phyloP scores from a whole-genome alignment of 2,329 filamentous ascomycete genomes.

The Huntiella decipiens region DNA sequence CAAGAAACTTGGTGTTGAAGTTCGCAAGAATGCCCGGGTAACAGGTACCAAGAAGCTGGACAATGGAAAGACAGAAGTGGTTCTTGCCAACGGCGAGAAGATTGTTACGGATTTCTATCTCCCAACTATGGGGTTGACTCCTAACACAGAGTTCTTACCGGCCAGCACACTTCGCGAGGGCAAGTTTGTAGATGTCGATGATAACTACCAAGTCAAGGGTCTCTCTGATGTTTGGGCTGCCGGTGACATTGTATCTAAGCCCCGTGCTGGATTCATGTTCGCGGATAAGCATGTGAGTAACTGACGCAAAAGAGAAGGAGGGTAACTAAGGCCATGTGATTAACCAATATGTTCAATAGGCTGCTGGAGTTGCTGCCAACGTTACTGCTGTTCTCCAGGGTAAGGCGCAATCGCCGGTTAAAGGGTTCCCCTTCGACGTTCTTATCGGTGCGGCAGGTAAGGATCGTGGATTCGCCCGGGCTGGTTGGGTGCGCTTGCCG shows the following conservation, averaged over 20 bases:
- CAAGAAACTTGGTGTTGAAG: slow-evolving; percentile 30
- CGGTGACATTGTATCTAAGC: slow-evolving; percentile 33
- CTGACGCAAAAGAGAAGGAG: not conserved
- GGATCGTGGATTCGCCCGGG: slow-evolving; percentile 29
- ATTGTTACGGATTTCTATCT: slow-evolving; percentile 37
- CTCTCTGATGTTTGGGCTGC: slow-evolving; percentile 31
- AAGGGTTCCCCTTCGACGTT: slow-evolving; percentile 29
- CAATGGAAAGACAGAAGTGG: slow-evolving; percentile 30
- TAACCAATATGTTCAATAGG: slow-evolving; percentile 16
- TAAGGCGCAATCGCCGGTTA: slow-evolving; percentile 25
- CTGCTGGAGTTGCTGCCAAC: slow-evolving; percentile 33
- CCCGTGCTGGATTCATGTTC: slow-evolving; percentile 37
- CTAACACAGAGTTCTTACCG: slow-evolving; percentile 36
- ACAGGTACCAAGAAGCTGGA: slow-evolving; percentile 17
- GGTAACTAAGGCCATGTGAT: not conserved
- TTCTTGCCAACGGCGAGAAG: slow-evolving; percentile 26
- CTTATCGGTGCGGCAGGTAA: slow-evolving; percentile 30
- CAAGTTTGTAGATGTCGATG: slow-evolving; percentile 30
- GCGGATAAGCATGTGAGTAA: slow-evolving; percentile 34
- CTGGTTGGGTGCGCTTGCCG: slow-evolving; percentile 28
- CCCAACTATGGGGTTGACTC: slow-evolving; percentile 33
- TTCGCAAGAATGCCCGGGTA: slow-evolving; percentile 26
- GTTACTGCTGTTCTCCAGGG: slow-evolving; percentile 28
- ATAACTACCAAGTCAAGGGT: slow-evolving; percentile 28
- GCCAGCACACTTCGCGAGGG: slow-evolving; percentile 23